A percentile compares a stretch with the other conserved stretches of the same genome.
These are phyloP conservation scores for Colletotrichum euphorbiae DNA, from an alignment of 2,329 filamentous ascomycete species.

Conservation along the genomic window DNA sequence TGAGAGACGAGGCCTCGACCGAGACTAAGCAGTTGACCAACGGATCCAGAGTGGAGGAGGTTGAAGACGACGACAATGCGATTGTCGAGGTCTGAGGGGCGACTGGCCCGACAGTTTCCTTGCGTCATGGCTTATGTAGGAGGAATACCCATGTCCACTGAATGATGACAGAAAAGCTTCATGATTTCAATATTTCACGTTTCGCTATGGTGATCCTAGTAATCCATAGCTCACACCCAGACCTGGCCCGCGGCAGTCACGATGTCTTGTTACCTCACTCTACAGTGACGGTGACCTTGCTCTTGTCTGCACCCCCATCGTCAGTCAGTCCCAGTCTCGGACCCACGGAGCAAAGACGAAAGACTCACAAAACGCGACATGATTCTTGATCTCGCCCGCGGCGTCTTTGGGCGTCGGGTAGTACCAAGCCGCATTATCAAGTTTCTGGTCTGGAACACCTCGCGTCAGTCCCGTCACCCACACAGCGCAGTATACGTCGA, in stretches of 20 bases:
- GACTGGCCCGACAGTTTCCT: conserved; percentile 15
- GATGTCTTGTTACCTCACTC: conserved; percentile 16
- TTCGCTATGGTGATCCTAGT: not conserved
- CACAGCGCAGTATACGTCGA: no score
- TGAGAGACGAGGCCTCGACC: conserved; percentile 74
- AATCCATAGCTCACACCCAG: not conserved
- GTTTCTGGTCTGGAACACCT: conserved; percentile 43
- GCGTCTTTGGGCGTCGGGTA: conserved; percentile 63
- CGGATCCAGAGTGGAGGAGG: conserved; percentile 58
- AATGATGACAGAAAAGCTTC: not conserved
- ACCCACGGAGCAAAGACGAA: not conserved
- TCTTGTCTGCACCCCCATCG: conserved; percentile 46
- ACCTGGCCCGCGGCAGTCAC: no score
- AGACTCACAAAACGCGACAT: conserved; percentile 69
- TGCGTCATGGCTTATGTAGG: conserved; percentile 34
- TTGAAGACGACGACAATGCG: conserved; percentile 63
- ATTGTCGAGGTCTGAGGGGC: conserved; percentile 63
- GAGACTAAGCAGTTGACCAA: conserved; percentile 52
- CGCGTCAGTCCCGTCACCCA: no score
- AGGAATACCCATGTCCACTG: conserved; percentile 37
- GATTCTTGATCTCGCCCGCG: conserved; percentile 62
- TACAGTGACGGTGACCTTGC: conserved; percentile 46
- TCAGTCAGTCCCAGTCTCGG: conserved; percentile 16
- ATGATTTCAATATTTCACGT: not conserved
- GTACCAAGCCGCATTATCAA: conserved; percentile 69